Evolutionary conservation across 2,329 filamentous ascomycete genomes (phyloP).

Genomic region (Trichothecium sympodiale): DNA sequence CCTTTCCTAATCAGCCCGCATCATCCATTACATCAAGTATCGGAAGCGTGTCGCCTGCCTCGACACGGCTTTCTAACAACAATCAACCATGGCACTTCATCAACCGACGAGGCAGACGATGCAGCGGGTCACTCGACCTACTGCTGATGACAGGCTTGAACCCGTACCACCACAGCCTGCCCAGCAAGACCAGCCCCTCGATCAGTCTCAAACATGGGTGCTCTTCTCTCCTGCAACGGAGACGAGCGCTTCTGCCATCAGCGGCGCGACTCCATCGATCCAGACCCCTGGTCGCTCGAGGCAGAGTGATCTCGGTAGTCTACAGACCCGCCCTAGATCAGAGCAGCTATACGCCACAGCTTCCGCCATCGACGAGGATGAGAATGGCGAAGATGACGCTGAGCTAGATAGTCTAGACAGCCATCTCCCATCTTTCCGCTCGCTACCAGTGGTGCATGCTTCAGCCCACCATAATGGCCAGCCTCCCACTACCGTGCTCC

Average conservation of each 20-base stretch:
- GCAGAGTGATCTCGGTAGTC: slow-evolving; percentile 70
- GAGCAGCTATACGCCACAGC: slow-evolving; percentile 26
- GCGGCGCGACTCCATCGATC: slow-evolving; percentile 55
- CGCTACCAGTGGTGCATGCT: slow-evolving; percentile 30
- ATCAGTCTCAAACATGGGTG: slow-evolving; percentile 88
- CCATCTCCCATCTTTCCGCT: slow-evolving; percentile 78
- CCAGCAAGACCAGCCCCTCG: slow-evolving; percentile 27
- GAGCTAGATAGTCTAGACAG: slow-evolving; percentile 92
- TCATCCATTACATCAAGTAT: slow-evolving; percentile 1
- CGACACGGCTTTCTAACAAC: slow-evolving; percentile 1
- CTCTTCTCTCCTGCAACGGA: slow-evolving; percentile 74
- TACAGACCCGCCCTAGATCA: slow-evolving; percentile 58
- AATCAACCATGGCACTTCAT: slow-evolving; percentile 43
- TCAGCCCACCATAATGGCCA: slow-evolving; percentile 13
- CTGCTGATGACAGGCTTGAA: slow-evolving; percentile 23
- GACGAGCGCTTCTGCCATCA: slow-evolving; percentile 56
- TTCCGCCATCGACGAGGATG: slow-evolving; percentile 25
- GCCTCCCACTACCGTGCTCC: slow-evolving; percentile 58
- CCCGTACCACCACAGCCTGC: slow-evolving; percentile 13
- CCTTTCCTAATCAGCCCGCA: background rate
- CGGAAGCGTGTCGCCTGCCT: slow-evolving; percentile 1
- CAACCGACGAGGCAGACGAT: slow-evolving; percentile 43
- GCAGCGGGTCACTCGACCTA: slow-evolving; percentile 34
- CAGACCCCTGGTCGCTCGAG: slow-evolving; percentile 58
- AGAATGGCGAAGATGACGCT: slow-evolving; percentile 49